Conservation (phyloP, 140 eudicot genomes). For the Stevia rebaudiana region DNA sequence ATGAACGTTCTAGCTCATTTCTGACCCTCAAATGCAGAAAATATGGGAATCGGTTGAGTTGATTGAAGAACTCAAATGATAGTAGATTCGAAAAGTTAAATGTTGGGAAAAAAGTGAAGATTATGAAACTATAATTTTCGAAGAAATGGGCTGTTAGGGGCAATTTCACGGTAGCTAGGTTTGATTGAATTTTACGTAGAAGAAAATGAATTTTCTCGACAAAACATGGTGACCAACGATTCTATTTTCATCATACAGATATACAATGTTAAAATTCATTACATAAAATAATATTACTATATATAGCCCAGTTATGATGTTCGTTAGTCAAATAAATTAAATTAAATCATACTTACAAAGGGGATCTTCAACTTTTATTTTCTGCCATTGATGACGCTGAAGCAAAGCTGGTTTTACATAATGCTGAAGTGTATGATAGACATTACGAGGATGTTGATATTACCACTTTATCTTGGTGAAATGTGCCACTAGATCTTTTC, state of each 20-base stretch:
- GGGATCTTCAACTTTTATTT: no score
- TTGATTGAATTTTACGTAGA: constrained; percentile 18
- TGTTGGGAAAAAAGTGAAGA: constrained; percentile 27
- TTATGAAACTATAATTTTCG: constrained; percentile 7
- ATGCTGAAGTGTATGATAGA: no score
- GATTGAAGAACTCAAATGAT: constrained; percentile 19
- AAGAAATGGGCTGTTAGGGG: constrained; percentile 22
- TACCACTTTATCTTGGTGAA: no score
- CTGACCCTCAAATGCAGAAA: constrained; percentile 38
- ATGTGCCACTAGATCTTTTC: no score
- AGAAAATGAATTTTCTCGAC: background rate
- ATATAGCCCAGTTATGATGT: background rate
- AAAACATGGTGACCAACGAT: constrained; percentile 14
- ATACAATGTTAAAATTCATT: background rate
- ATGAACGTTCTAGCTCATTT: constrained; percentile 28
- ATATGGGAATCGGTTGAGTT: constrained; percentile 20
- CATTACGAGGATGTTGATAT: no score
- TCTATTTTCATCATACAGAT: background rate
- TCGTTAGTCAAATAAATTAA: background rate
- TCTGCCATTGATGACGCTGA: no score
- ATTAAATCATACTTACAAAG: no score
- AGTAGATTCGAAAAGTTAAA: constrained; percentile 9
- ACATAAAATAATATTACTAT: background rate
- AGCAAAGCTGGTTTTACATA: no score
- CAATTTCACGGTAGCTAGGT: constrained; percentile 9